Percentiles rank a stretch among this genome's conserved stretches.
Evolutionary conservation across 164 flowering plant species (phyloP).

Genomic region (Euptelea pleiosperma): DNA sequence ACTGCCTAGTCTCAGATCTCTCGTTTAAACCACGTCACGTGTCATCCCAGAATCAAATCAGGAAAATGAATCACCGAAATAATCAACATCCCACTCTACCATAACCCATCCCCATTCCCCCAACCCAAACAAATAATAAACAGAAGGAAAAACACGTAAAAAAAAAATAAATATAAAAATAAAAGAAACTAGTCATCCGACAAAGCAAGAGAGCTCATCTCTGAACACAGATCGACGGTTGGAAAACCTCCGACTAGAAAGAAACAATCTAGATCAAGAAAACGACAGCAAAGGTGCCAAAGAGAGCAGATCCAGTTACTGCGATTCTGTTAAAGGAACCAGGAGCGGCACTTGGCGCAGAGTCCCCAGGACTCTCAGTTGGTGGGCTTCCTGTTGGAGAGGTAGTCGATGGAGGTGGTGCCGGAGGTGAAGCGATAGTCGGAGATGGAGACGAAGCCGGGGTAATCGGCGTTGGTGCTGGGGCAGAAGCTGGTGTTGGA

Average conservation of each 20-base stretch:
- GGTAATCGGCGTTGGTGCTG: neutral
- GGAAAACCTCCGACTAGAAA: neutral
- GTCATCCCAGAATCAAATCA: constrained; percentile 10
- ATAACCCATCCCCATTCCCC: neutral
- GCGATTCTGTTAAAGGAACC: constrained; percentile 16
- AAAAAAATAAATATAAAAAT: neutral
- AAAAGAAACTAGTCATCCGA: no score
- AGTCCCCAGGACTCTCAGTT: no score
- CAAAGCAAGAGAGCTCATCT: neutral
- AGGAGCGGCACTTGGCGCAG: constrained; percentile 1
- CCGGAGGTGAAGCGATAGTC: neutral
- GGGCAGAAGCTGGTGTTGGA: neutral
- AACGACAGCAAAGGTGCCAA: constrained; percentile 11
- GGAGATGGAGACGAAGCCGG: neutral
- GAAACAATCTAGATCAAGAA: constrained; percentile 12
- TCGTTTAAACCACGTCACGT: neutral
- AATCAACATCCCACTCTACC: neutral
- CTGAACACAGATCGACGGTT: neutral
- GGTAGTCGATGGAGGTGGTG: neutral
- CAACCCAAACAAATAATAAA: neutral
- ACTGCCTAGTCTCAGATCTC: no score
- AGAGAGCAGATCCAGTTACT: constrained; percentile 3
- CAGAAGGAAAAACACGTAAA: neutral
- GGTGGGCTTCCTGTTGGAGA: neutral
- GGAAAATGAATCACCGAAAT: neutral